Evolutionary conservation across 371 early-diverging fungal genomes (phyloP), one percentile per base, ranked within the genome.

Genomic region (Sanchytrium tribonematis): DNA sequence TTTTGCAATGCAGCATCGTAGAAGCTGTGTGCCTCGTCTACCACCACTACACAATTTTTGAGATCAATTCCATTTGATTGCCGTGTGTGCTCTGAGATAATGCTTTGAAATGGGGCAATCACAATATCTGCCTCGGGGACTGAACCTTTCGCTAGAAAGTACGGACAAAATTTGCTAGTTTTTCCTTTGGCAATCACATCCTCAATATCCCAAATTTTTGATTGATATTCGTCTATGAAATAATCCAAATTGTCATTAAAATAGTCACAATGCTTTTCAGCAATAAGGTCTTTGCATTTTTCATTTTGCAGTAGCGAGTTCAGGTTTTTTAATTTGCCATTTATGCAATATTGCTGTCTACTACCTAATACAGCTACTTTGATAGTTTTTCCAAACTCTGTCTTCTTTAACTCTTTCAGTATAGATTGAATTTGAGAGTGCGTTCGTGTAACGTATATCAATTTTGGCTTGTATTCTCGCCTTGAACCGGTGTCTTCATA

Each of bases 21-120:
- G 66, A 81, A 76, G 67, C 82, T 83, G 71, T 80, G 80, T 29
- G 81, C 81, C 69, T 80, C 82, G 71, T 83, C 83, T 48, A 83
- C 73, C 32, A 83, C 76, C 17, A 83, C 67, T 22, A 78, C 71
- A 29, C 69, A 70, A 66, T 74, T 71, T 12, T 32, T 28, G 30
- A 73, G 66, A 31, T 71, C 31, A 22, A 79, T 73, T n/a, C 29
- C 70, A n/a, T 29, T 12, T 5, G 22, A 12, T 12, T 48, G 5
- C 12, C 48, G 48, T 48, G 48, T 48, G 48, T 48, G 5, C 22
- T 48, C 48, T 70, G 80, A 77, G 1, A 80, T 69, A 1, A 83
- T 68, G 71, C 80, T 81, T 69, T 81, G 80, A 70, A 82, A 83
- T 17, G 83, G 83, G 28, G 77, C 73, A 74, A 83, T 81, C 16